These are phyloP conservation scores for Suillus luteus DNA, from an alignment of 768 basidiomycete species.

Conservation along the genomic window DNA sequence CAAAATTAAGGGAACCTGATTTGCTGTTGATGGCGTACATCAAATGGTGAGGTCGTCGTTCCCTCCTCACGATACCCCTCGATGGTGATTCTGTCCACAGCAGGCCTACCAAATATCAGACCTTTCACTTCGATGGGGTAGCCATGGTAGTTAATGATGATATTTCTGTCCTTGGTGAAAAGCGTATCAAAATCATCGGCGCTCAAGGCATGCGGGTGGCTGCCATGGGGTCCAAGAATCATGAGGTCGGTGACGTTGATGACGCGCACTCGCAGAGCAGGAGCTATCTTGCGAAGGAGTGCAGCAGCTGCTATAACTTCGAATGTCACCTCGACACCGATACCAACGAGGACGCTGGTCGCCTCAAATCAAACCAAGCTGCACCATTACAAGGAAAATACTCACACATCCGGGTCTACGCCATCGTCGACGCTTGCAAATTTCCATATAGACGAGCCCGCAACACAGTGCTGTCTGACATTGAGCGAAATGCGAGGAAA, in stretches of 20 bases:
- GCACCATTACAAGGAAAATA: neutral
- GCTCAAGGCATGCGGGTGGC: constrained; percentile 75
- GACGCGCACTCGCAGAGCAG: constrained; percentile 78
- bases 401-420: constrained; percentile 69
- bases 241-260: constrained; percentile 91
- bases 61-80: constrained; percentile 73
- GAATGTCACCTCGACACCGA: constrained; percentile 86
- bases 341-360: constrained; percentile 74
- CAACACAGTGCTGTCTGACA: constrained; percentile 70
- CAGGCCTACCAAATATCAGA: constrained; percentile 57
- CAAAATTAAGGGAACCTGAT: constrained; percentile 1
- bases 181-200: constrained; percentile 63
- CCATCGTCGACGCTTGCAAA: constrained; percentile 78
- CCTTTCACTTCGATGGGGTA: constrained; percentile 75
- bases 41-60: constrained; percentile 82
- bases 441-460: constrained; percentile 86
- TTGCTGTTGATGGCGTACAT: constrained; percentile 43
- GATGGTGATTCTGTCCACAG: constrained; percentile 52
- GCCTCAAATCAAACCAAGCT: constrained; percentile 4
- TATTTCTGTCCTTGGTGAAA: constrained; percentile 67
- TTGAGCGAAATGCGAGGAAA: constrained; percentile 10
- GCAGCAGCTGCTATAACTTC: constrained; percentile 88
- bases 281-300: constrained; percentile 68
- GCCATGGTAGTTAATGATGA: constrained; percentile 86
- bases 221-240: constrained; percentile 68